Evolutionary conservation across 306 rosid genomes (phyloP).

Genomic region (Parietaria judaica): DNA sequence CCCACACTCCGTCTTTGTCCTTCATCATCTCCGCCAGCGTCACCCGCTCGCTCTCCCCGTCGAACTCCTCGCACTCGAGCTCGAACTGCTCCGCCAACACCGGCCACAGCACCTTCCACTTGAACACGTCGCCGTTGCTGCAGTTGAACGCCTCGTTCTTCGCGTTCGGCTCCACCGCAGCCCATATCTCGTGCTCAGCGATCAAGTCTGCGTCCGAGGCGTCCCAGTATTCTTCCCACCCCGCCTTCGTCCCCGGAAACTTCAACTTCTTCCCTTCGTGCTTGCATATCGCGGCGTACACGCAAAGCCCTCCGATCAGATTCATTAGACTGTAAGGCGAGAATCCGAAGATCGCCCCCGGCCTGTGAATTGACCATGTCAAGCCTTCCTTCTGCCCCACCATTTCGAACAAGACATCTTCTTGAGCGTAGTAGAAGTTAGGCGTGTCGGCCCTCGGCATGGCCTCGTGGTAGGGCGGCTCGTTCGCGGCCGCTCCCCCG

Average conservation of each 20-base stretch:
- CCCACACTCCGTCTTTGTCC: conserved; percentile 50
- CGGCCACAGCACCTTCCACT: conserved; percentile 56
- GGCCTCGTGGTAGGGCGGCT: conserved; percentile 40
- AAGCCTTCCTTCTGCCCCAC: conserved; percentile 40
- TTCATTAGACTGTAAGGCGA: conserved; percentile 54
- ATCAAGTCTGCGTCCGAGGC: conserved; percentile 55
- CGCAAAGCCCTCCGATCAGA: conserved; percentile 28
- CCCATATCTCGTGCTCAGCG: conserved; percentile 64
- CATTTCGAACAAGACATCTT: conserved; percentile 44
- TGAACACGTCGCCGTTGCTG: conserved; percentile 49
- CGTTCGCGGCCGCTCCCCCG: conserved; percentile 23
- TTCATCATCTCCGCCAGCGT: conserved; percentile 36
- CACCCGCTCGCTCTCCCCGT: conserved; percentile 16
- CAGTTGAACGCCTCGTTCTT: conserved; percentile 48
- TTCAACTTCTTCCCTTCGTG: conserved; percentile 40
- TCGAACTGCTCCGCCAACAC: conserved; percentile 52
- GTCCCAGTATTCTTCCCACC: conserved; percentile 31
- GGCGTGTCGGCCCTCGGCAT: conserved; percentile 34
- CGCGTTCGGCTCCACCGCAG: conserved; percentile 52
- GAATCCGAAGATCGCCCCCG: conserved; percentile 35
- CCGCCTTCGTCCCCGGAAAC: conserved; percentile 33
- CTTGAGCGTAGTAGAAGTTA: conserved; percentile 40
- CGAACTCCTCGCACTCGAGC: conserved; percentile 28
- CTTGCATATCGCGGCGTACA: conserved; percentile 53
- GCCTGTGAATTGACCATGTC: conserved; percentile 54